Evolutionary conservation across 495 filamentous ascomycete species (phyloP).

Genomic region (Glarea lozoyensis): DNA sequence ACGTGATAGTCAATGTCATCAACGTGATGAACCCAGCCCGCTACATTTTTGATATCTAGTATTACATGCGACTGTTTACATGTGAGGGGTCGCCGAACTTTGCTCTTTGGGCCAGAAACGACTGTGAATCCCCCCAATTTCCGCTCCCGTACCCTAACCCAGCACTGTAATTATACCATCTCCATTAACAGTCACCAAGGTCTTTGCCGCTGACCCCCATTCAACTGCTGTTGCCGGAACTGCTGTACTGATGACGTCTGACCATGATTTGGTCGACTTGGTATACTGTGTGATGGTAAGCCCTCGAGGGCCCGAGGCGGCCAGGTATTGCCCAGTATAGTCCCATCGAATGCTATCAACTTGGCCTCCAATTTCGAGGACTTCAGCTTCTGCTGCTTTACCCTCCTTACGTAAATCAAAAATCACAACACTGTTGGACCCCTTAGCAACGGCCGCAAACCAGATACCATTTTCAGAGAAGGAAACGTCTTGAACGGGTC

Average conservation of each 20-base stretch:
- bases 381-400: slow-evolving; percentile 63
- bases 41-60: too few relatives aligned
- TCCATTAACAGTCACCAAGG: slow-evolving; percentile 60
- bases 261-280: slow-evolving; percentile 79
- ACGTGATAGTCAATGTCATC: too few relatives aligned
- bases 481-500: slow-evolving; percentile 59
- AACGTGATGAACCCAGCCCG: too few relatives aligned
- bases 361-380: slow-evolving; percentile 69
- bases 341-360: slow-evolving; percentile 76
- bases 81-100: slow-evolving; percentile 7
- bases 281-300: slow-evolving; percentile 80
- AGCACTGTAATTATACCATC: slow-evolving; percentile 53
- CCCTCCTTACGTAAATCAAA: slow-evolving; percentile 88
- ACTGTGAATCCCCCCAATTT: slow-evolving; percentile 18
- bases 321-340: slow-evolving; percentile 89
- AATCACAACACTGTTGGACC: slow-evolving; percentile 66
- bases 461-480: slow-evolving; percentile 99
- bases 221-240: slow-evolving; percentile 60
- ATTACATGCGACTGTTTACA: too few relatives aligned
- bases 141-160: slow-evolving; percentile 14
- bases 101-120: too few relatives aligned
- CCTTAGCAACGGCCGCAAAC: slow-evolving; percentile 70
- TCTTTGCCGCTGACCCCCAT: slow-evolving; percentile 71
- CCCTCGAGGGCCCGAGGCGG: slow-evolving; percentile 70
- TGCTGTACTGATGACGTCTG: slow-evolving; percentile 71